Evolutionary conservation across 768 basidiomycete species (phyloP), one percentile per base, ranked within the genome.

Genomic region (Termitomyces sp.): DNA sequence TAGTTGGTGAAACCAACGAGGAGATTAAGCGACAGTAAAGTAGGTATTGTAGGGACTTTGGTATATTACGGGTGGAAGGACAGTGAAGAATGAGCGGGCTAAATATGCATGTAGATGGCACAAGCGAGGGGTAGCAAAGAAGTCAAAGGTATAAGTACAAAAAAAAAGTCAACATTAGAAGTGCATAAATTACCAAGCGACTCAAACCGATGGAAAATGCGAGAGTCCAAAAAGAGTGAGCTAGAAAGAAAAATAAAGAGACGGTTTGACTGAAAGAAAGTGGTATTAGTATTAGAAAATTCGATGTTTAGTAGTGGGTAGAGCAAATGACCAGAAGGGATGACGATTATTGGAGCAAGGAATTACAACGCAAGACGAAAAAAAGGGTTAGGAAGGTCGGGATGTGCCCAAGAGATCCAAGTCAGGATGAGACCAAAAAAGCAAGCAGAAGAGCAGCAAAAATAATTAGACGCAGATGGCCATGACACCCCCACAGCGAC

Each of bases 31-130:
- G 56, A 60, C 52, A 57, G 61, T 61, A 54, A 16, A 24, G 46
- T 46, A 58, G 50, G 61, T 66, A 66, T 66, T 61, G 56, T 66
- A 61, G 62, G 56, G 46, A 61, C 57, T 52, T 60, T 50, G 57
- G 58, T 61, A 48, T 58, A 63, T 59, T 63, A 63, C 46, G 58
- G 48, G 13, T 42, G 46, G 45, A 48, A 30, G 41, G 22, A 27
- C 55, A 44, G 41, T 27, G n/a, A 42, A 41, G n/a, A 57, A 58
- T 58, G 63, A 54, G 56, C 20, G 54, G 33, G 57, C 27, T 54
- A 61, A 49, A 52, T 47, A 52, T 33, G 55, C 33, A 54, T 34
- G 56, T 57, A 62, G 58, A 62, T 59, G 42, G 54, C 58, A 57
- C 52, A 42, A 34, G 45, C 37, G 27, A 30, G 31, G 39, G 58